phyloP scores from a whole-genome alignment of 768 basidiomycete genomes.

The Tricholoma terreum region DNA sequence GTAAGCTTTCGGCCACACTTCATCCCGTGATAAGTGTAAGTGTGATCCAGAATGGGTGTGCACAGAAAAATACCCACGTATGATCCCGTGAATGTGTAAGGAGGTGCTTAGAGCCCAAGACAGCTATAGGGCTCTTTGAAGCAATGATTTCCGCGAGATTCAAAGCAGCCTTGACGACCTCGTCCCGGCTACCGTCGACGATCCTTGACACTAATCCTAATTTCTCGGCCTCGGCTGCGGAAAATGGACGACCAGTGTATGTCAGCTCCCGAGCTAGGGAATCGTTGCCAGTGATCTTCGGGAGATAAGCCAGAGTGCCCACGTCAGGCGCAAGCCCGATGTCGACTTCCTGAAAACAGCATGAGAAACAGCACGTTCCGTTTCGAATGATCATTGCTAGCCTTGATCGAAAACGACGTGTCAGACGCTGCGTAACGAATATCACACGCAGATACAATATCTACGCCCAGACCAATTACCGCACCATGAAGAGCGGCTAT shows the following conservation, averaged over 20 bases:
- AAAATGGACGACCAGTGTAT: constrained; percentile 71
- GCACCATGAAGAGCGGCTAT: constrained; percentile 79
- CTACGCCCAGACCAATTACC: constrained; percentile 74
- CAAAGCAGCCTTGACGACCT: constrained; percentile 67
- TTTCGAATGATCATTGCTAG: constrained; percentile 22
- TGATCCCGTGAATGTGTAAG: constrained; percentile 80
- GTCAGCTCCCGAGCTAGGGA: constrained; percentile 74
- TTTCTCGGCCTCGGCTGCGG: constrained; percentile 58
- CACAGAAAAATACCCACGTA: constrained; percentile 41
- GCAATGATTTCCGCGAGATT: constrained; percentile 65
- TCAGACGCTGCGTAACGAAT: constrained; percentile 70
- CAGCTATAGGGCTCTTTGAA: constrained; percentile 76
- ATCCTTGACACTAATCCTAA: constrained; percentile 76
- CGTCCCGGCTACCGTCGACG: constrained; percentile 60
- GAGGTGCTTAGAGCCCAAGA: constrained; percentile 72
- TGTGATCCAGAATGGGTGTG: background rate
- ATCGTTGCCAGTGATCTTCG: constrained; percentile 72
- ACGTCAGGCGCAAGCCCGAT: constrained; percentile 87
- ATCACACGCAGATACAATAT: constrained; percentile 74
- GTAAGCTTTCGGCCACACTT: constrained; percentile 41
- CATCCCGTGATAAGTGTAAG: background rate
- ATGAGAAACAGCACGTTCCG: constrained; percentile 31
- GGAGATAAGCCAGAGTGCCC: constrained; percentile 79
- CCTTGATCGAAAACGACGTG: constrained; percentile 70
- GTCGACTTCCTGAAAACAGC: constrained; percentile 70